Percentiles rank a stretch among this genome's conserved stretches.
phyloP scores from a whole-genome alignment of 345 rosid species.

The Aethionema arabicum region DNA sequence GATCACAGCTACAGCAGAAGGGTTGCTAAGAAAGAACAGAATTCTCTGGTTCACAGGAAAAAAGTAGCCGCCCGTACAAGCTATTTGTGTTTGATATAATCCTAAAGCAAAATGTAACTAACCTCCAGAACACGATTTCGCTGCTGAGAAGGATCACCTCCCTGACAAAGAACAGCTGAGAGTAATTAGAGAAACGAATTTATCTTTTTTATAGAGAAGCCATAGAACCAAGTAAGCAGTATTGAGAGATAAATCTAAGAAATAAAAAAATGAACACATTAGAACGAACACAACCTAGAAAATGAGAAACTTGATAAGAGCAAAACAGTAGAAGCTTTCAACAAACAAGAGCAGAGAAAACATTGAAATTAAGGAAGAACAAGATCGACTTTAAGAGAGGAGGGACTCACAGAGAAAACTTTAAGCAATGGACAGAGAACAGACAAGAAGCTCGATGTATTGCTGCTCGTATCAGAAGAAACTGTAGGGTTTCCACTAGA shows the following conservation, averaged over 20 bases:
- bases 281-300: background rate
- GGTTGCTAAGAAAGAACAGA: too few species aligned
- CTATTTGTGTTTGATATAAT: background rate
- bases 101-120: background rate
- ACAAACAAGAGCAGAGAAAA: background rate
- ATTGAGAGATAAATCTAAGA: too few species aligned
- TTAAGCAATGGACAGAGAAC: slow-evolving; percentile 76
- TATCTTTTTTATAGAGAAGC: background rate
- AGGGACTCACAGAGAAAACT: slow-evolving; percentile 61
- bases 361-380: background rate
- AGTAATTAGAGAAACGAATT: background rate
- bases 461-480: slow-evolving; percentile 14
- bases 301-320: slow-evolving; percentile 7
- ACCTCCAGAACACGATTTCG: slow-evolving; percentile 72
- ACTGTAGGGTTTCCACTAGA: slow-evolving; percentile 3
- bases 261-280: background rate
- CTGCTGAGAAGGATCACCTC: slow-evolving; percentile 69
- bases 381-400: slow-evolving; percentile 3
- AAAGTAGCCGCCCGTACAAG: background rate
- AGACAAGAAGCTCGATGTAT: slow-evolving; percentile 61
- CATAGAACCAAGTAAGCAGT: background rate
- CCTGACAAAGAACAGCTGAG: slow-evolving; percentile 43
- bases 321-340: background rate
- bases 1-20: too few species aligned
- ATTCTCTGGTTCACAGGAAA: background rate